Evolutionary conservation across 768 basidiomycete genomes (phyloP).

Genomic region (Scleroderma citrinum): DNA sequence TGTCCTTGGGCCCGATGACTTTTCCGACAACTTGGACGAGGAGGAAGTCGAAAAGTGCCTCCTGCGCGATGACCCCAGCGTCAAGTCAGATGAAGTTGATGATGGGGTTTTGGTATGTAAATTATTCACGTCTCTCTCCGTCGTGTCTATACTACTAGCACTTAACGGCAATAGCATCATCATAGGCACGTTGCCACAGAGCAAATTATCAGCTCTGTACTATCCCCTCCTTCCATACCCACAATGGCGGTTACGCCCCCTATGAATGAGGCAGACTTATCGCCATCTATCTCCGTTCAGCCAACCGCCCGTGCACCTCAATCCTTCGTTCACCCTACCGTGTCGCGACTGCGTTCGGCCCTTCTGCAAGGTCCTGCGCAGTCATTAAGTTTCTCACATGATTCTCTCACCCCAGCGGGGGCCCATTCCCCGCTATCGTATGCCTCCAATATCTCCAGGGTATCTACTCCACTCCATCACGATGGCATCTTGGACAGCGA

Average conservation of each 20-base stretch:
- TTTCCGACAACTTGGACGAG: conserved; percentile 42
- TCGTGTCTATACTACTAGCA: conserved; percentile 16
- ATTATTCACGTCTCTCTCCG: conserved; percentile 12
- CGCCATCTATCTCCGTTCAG: not conserved
- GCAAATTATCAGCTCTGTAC: conserved; percentile 34
- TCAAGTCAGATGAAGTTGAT: conserved; percentile 20
- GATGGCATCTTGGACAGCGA: conserved; percentile 15
- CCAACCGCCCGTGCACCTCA: conserved; percentile 24
- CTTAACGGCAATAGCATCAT: conserved; percentile 19
- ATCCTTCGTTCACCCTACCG: conserved; percentile 65
- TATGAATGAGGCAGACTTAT: conserved; percentile 7
- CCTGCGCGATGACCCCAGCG: conserved; percentile 33
- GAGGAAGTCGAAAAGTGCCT: conserved; percentile 43
- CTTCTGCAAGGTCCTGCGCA: conserved; percentile 42
- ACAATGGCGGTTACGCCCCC: conserved; percentile 33
- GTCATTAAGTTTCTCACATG: conserved; percentile 39
- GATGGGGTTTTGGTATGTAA: conserved; percentile 30
- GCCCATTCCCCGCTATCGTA: conserved; percentile 56
- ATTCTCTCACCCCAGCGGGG: conserved; percentile 38
- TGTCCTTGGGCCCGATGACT: conserved; percentile 61
- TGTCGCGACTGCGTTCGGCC: conserved; percentile 75
- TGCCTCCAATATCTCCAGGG: conserved; percentile 65
- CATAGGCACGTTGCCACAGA: conserved; percentile 32
- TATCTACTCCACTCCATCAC: conserved; percentile 48
- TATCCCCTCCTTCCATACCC: conserved; percentile 30